These are phyloP conservation scores for Colletotrichum orchidophilum DNA, from an alignment of 2,329 filamentous ascomycete species.

Conservation along the genomic window DNA sequence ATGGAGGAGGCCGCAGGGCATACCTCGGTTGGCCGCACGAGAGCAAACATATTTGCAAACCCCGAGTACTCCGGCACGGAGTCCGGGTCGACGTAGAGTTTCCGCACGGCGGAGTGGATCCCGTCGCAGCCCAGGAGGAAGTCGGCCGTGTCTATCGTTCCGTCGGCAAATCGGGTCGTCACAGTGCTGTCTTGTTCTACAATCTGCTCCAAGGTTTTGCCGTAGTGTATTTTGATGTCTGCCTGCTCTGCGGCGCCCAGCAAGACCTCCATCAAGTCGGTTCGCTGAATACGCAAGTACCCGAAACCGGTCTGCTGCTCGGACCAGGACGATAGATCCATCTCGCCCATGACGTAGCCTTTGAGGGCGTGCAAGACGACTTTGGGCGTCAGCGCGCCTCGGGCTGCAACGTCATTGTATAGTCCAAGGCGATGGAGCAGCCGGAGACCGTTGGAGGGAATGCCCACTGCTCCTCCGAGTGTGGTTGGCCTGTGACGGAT, in stretches of 20 bases:
- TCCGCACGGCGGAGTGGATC: conserved; percentile 48
- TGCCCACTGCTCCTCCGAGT: conserved; percentile 18
- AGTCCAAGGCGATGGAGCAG: conserved; percentile 14
- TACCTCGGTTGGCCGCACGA: conserved; percentile 36
- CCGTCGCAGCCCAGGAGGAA: conserved; percentile 50
- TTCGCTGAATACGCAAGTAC: conserved; percentile 6
- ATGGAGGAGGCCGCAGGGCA: conserved; percentile 23
- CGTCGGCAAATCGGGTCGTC: conserved; percentile 48
- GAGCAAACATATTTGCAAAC: conserved; percentile 37
- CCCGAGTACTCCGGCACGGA: conserved; percentile 45
- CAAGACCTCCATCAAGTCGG: conserved; percentile 18
- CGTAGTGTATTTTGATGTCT: conserved; percentile 10
- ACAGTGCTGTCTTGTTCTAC: conserved; percentile 19
- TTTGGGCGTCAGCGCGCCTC: conserved; percentile 12
- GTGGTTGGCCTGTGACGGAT: conserved; percentile 10
- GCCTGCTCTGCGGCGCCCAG: not conserved
- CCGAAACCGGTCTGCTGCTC: conserved; percentile 21
- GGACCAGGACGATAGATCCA: conserved; percentile 18
- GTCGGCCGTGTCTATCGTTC: conserved; percentile 47
- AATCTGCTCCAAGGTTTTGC: not conserved
- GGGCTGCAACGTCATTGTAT: not conserved
- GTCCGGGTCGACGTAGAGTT: conserved; percentile 38
- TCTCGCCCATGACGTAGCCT: conserved; percentile 12
- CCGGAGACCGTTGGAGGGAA: conserved; percentile 20
- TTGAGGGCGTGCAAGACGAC: conserved; percentile 7